Base-by-base conservation (phyloP, 345 rosid species). In the Turritis glabra region DNA sequence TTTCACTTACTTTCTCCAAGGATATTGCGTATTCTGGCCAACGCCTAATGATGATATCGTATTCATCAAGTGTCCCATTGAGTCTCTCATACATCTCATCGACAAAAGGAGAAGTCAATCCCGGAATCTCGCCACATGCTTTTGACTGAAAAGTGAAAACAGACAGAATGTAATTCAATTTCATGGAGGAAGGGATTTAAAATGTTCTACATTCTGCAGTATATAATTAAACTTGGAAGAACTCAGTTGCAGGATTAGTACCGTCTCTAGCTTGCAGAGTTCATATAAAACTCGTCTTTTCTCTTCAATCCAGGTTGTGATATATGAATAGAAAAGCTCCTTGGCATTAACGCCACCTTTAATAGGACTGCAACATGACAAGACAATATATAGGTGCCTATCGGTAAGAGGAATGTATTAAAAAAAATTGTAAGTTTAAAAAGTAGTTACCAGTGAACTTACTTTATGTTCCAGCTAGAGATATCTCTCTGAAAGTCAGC, bases 281-380 rank as follows among this genome's bases (percentile, higher is more conserved):
- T 85, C 97, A 23, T 88, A 93, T 72, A 95, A 84, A 64, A 85
- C 77, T 15, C 77, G 85, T 37, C 88, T 87, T 73, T 87, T 86
- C 65, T 90, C 97, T 78, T 90, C 86, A 81, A 94, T 94, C 98
- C 98, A 94, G 23, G 71, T 69, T 79, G 82, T 86, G 76, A 95
- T 89, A 80, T 90, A 90, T 50, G 84, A 74, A 84, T 90, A 86
- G 77, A 92, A 95, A 67, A 95, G 82, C 67, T 90, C 92, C 82
- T 87, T 95, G 21, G 97, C 97, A 69, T 87, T 86, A 33, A 95
- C 89, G 60, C 99, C 99, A 27, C 96, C 99, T 87, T 95, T 95
- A 50, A 90, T 74, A 65, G 81, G 82, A 80, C 99, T 95, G 85
- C 57, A 77, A 73, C 79, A 81, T 46, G 56, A 40, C 29, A 69